A percentile compares a stretch with the other conserved stretches of the same genome.
Evolutionary conservation across 2,329 filamentous ascomycete genomes (phyloP).

Genomic region (Ceratocystis smalleyi): DNA sequence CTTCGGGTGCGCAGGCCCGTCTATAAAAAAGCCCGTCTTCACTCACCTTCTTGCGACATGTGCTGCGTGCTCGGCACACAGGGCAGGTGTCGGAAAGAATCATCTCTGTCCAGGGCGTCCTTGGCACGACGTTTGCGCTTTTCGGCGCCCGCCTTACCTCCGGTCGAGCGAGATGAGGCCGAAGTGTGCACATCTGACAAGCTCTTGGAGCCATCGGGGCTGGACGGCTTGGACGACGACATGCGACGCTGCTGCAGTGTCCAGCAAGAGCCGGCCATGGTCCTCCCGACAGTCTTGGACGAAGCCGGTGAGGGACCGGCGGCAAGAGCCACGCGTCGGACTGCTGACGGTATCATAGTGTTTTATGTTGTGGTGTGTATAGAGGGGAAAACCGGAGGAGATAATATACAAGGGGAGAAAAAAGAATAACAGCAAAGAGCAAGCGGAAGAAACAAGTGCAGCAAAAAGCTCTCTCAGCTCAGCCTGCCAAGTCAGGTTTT

Average conservation of each 20-base stretch:
- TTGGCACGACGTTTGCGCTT: constrained; percentile 46
- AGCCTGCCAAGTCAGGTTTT: neutral
- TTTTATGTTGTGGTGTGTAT: constrained; percentile 1
- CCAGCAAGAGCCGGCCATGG: constrained; percentile 23
- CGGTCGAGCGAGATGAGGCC: constrained; percentile 27
- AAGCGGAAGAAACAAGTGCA: neutral
- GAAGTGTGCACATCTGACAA: constrained; percentile 29
- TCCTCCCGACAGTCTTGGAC: constrained; percentile 29
- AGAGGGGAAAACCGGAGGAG: constrained; percentile 16
- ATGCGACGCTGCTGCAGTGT: constrained; percentile 37
- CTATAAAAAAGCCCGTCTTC: neutral
- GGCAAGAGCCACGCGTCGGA: constrained; percentile 36
- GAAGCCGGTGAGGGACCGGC: constrained; percentile 9
- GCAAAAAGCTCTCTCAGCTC: constrained; percentile 14
- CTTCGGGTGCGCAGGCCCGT: neutral
- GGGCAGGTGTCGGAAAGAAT: constrained; percentile 43
- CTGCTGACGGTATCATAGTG: constrained; percentile 39
- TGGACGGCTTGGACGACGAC: constrained; percentile 48
- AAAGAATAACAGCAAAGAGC: neutral
- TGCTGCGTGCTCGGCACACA: constrained; percentile 62
- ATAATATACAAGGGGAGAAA: neutral
- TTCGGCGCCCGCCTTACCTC: constrained; percentile 32
- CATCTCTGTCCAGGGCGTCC: constrained; percentile 31
- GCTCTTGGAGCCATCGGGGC: constrained; percentile 39
- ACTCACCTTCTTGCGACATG: constrained; percentile 47